Evolutionary conservation across 2,329 filamentous ascomycete species (phyloP).

Genomic region (Cordyceps cateniannulata): DNA sequence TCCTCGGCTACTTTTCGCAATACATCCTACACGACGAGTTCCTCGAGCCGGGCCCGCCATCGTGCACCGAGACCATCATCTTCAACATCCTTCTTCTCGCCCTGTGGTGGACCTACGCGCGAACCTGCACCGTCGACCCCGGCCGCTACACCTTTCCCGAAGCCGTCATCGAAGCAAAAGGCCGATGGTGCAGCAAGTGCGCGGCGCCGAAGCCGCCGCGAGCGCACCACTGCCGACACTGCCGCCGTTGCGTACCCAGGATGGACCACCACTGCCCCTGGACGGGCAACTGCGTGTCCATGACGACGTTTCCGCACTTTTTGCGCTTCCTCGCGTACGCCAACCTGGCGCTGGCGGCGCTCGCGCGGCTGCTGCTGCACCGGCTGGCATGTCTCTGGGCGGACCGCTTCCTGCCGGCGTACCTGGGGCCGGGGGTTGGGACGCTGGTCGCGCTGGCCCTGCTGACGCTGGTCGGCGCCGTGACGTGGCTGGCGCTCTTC

Average conservation of each 20-base stretch:
- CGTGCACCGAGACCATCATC: slow-evolving; percentile 45
- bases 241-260: slow-evolving; percentile 66
- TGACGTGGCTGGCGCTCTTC: slow-evolving; percentile 54
- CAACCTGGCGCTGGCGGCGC: slow-evolving; percentile 55
- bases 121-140: slow-evolving; percentile 50
- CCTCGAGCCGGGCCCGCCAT: slow-evolving; percentile 55
- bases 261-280: slow-evolving; percentile 89
- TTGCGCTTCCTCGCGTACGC: slow-evolving; percentile 69
- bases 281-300: slow-evolving; percentile 77
- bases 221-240: slow-evolving; percentile 76
- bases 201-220: slow-evolving; percentile 66
- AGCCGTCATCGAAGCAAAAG: slow-evolving; percentile 14
- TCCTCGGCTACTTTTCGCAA: slow-evolving; percentile 68
- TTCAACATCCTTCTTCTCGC: slow-evolving; percentile 62
- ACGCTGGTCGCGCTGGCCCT: slow-evolving; percentile 57
- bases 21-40: slow-evolving; percentile 56
- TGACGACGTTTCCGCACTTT: slow-evolving; percentile 78
- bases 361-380: slow-evolving; percentile 54
- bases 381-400: slow-evolving; percentile 57
- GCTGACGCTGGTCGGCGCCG: slow-evolving; percentile 49
- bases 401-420: slow-evolving; percentile 61
- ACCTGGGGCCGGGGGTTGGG: slow-evolving; percentile 60
- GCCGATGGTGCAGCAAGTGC: slow-evolving; percentile 71
- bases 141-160: slow-evolving; percentile 45
- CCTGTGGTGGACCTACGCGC: slow-evolving; percentile 65